Evolutionary conservation across 1,284 basidiomycete species (phyloP).

Genomic region (Microbotryum scabiosae): DNA sequence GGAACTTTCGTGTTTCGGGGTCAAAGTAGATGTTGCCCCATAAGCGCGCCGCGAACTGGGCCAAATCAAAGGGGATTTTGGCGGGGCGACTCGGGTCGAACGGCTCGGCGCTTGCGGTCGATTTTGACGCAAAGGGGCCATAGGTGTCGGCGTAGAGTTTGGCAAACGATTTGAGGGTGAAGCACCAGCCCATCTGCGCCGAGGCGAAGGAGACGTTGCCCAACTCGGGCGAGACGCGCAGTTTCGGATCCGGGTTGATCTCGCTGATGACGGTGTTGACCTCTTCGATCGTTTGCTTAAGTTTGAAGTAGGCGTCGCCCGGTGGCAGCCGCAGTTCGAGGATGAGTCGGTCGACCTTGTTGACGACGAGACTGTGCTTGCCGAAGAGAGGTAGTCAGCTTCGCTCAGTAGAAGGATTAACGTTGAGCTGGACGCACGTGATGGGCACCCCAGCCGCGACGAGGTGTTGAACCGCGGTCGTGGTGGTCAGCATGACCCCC

Average conservation of each 20-base stretch:
- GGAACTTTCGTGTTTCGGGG: slow-evolving; percentile 71
- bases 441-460: slow-evolving; percentile 23
- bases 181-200: slow-evolving; percentile 95
- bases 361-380: slow-evolving; percentile 67
- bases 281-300: slow-evolving; percentile 97
- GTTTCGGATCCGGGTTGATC: slow-evolving; percentile 77
- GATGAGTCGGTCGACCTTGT: slow-evolving; percentile 96
- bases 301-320: slow-evolving; percentile 94
- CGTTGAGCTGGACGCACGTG: not conserved
- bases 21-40: slow-evolving; percentile 99
- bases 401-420: not conserved
- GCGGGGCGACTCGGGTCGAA: too few species aligned
- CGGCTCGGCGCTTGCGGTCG: slow-evolving; percentile 39
- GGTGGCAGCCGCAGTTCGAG: slow-evolving; percentile 94
- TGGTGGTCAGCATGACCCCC: slow-evolving; percentile 52
- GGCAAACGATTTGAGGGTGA: slow-evolving; percentile 88
- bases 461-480: slow-evolving; percentile 27
- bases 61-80: slow-evolving; percentile 38
- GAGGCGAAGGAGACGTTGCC: slow-evolving; percentile 98
- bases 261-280: slow-evolving; percentile 90
- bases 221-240: slow-evolving; percentile 81
- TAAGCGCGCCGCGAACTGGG: slow-evolving; percentile 65
- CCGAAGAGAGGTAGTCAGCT: not conserved
- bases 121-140: slow-evolving; percentile 43
- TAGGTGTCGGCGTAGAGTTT: slow-evolving; percentile 93